Evolutionary conservation across 2,329 filamentous ascomycete species (phyloP).

Genomic region (Stachybotrys chlorohalonatus): DNA sequence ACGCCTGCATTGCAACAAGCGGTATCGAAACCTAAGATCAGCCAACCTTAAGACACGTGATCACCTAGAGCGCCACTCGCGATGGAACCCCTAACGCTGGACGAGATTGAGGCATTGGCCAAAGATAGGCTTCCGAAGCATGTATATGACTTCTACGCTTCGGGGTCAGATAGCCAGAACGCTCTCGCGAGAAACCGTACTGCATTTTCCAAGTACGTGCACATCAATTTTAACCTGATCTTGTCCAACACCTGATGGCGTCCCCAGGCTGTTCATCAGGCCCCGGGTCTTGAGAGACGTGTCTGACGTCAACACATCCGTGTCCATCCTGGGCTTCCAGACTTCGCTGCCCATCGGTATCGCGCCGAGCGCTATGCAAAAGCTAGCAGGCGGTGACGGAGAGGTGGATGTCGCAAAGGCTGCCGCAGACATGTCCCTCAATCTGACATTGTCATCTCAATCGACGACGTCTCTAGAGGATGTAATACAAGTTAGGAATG

Average conservation of each 20-base stretch:
- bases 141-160: slow-evolving; percentile 13
- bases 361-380: slow-evolving; percentile 19
- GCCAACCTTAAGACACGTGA: too few relatives aligned
- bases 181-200: slow-evolving; percentile 8
- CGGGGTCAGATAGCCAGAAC: slow-evolving; percentile 12
- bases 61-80: too few relatives aligned
- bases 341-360: slow-evolving; percentile 17
- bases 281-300: slow-evolving; percentile 10
- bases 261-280: slow-evolving; percentile 2
- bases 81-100: slow-evolving; percentile 7
- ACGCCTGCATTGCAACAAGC: too few relatives aligned
- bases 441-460: slow-evolving; percentile 16
- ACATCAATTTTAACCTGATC: background rate
- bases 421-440: slow-evolving; percentile 10
- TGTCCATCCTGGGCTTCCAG: slow-evolving; percentile 2
- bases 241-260: background rate
- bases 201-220: slow-evolving; percentile 7
- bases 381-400: slow-evolving; percentile 14
- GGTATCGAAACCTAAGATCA: too few relatives aligned
- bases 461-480: slow-evolving; percentile 18
- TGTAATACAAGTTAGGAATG: slow-evolving; percentile 7
- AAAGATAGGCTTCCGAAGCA: slow-evolving; percentile 4
- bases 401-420: slow-evolving; percentile 18
- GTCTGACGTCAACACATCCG: slow-evolving; percentile 8
- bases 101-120: slow-evolving; percentile 6